Conservation (phyloP, 371 early-diverging fungal species). For the Mucor velutinosus region DNA sequence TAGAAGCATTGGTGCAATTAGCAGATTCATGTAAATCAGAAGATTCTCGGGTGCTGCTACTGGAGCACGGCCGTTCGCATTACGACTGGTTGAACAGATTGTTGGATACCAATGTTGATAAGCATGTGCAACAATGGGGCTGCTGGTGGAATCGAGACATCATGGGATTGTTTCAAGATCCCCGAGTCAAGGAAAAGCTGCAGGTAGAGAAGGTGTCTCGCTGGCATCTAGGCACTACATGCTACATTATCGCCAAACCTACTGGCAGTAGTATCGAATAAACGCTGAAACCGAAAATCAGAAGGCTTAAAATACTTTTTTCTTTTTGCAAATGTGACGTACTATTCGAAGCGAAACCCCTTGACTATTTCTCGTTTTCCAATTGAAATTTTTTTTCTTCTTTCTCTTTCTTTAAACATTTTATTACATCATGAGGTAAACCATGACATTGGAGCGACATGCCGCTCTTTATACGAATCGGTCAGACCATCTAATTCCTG, state of each 20-base stretch:
- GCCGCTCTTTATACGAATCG: background rate
- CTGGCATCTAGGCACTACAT: constrained; percentile 85
- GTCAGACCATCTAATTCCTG: background rate
- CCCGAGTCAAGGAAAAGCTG: constrained; percentile 58
- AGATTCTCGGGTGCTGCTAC: constrained; percentile 66
- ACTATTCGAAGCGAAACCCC: constrained; percentile 9
- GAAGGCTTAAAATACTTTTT: constrained; percentile 10
- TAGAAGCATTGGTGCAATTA: constrained; percentile 65
- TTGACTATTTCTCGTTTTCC: constrained; percentile 13
- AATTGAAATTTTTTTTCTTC: constrained; percentile 16
- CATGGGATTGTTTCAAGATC: constrained; percentile 56
- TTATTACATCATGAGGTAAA: constrained; percentile 31
- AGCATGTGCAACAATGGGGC: constrained; percentile 81
- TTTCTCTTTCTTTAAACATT: constrained; percentile 23
- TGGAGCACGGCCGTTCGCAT: constrained; percentile 79
- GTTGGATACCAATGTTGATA: constrained; percentile 69
- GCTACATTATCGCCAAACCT: constrained; percentile 61
- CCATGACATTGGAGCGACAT: background rate
- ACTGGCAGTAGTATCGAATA: constrained; percentile 7
- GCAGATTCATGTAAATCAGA: constrained; percentile 57
- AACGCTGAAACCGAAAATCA: background rate
- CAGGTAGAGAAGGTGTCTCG: constrained; percentile 60
- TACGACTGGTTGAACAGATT: constrained; percentile 69
- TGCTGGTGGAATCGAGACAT: constrained; percentile 92
- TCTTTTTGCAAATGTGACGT: constrained; percentile 11